Evolutionary conservation across 1,139 yeast species (phyloP).

Genomic region (Yamadazyma aaseri): DNA sequence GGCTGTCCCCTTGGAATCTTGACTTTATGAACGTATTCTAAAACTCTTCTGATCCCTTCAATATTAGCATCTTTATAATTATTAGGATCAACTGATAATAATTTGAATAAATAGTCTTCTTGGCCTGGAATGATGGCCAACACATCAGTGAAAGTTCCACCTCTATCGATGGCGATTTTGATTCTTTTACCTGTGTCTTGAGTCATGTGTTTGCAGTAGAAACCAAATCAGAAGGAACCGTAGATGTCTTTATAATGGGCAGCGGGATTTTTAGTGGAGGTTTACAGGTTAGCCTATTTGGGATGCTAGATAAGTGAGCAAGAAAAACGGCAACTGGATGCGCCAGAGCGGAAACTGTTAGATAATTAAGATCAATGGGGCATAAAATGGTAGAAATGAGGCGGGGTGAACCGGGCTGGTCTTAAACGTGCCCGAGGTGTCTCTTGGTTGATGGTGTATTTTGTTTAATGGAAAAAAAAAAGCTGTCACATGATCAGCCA

Average conservation of each 20-base stretch:
- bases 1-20: conserved; percentile 16
- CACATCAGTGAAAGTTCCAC: conserved; percentile 23
- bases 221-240: not conserved
- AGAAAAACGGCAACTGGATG: conserved; percentile 1
- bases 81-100: conserved; percentile 20
- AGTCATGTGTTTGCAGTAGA: conserved; percentile 8
- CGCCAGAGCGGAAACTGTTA: too few species aligned
- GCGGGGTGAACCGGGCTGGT: too few species aligned
- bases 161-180: conserved; percentile 19
- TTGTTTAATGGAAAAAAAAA: too few species aligned
- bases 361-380: too few species aligned
- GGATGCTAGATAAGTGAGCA: not conserved
- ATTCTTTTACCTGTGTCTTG: conserved; percentile 8
- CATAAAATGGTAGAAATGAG: too few species aligned
- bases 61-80: conserved; percentile 21
- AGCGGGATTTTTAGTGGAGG: conserved; percentile 3
- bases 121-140: conserved; percentile 15
- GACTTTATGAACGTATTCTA: conserved; percentile 13
- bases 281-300: not conserved
- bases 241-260: not conserved
- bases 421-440: too few species aligned
- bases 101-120: conserved; percentile 17
- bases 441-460: too few species aligned
- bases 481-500: too few species aligned
- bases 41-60: conserved; percentile 21